Base-by-base conservation (phyloP, 2,329 filamentous ascomycete species). In the Ophiocordyceps polyrhachis-furcata region DNA sequence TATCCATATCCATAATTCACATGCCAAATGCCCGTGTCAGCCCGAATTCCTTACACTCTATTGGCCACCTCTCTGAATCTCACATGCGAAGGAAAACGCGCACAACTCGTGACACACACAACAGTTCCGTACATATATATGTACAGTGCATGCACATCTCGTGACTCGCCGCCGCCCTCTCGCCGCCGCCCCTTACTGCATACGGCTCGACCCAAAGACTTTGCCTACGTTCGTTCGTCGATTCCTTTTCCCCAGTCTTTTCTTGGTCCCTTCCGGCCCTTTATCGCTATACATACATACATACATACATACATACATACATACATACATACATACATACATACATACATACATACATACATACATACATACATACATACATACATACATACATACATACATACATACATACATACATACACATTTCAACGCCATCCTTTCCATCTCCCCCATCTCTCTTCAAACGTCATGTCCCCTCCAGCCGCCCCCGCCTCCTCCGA, bases 401-500 rank as follows among this genome's bases (percentile, higher is more conserved):
- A n/a, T n/a, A n/a, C n/a, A n/a, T n/a, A n/a, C n/a, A n/a, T n/a
- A n/a, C n/a, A n/a, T n/a, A n/a, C n/a, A n/a, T n/a, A n/a, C n/a
- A n/a, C n/a, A n/a, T n/a, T n/a, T n/a, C n/a, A n/a, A n/a, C n/a
- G n/a, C n/a, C n/a, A n/a, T n/a, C n/a, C n/a, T n/a, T n/a, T n/a
- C 25, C 9, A 29, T 14, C 5, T 14, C 13, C 29, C 15, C 15
- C n/a, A 11, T n/a, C 35, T 35, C 35, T n/a, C 25, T 5, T 38
- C 35, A 6, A 1, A 42, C 41, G 21, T 15, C 21, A 28, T 11
- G 21, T 19, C 40, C 20, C 40, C 45, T 14, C 43, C 44, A 8
- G 41, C 25, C 44, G 42, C 46, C 43, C 32, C 41, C 32, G 43
- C 49, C 49, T 20, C 47, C 47, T 12, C 46, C 50, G 45, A 50